Conservation (phyloP, 345 rosid genomes). For the Lepidium africanum region DNA sequence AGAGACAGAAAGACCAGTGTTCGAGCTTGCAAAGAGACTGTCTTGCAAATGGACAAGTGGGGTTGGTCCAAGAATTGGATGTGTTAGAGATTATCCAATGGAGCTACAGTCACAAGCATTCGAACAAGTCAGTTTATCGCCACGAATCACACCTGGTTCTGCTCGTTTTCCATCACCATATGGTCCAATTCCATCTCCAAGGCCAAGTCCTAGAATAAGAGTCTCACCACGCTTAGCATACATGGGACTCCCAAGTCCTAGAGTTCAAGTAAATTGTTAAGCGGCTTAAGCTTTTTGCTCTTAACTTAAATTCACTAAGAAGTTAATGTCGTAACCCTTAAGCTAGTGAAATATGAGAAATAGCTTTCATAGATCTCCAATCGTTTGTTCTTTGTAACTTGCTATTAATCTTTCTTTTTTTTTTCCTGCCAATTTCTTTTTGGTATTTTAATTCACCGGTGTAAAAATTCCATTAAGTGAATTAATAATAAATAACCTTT, state of each 20-base stretch:
- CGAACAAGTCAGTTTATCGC: constrained; percentile 58
- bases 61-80: constrained; percentile 61
- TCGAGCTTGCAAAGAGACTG: constrained; percentile 37
- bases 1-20: constrained; percentile 27
- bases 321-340: neutral
- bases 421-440: neutral
- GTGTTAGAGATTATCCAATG: constrained; percentile 66
- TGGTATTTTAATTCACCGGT: neutral
- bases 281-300: neutral
- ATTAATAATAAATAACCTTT: no score
- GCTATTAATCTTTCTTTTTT: neutral
- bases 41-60: constrained; percentile 76
- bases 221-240: constrained; percentile 42
- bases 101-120: constrained; percentile 52
- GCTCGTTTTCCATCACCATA: constrained; percentile 13
- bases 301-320: neutral
- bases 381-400: constrained; percentile 21
- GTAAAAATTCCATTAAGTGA: no score
- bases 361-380: neutral
- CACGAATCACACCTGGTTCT: constrained; percentile 31
- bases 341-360: constrained; percentile 6
- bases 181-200: constrained; percentile 52
- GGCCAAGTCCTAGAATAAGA: constrained; percentile 38
- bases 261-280: constrained; percentile 24
- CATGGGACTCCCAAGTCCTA: constrained; percentile 45